phyloP scores from a whole-genome alignment of 2,329 filamentous ascomycete genomes.

The Claviceps sp. region DNA sequence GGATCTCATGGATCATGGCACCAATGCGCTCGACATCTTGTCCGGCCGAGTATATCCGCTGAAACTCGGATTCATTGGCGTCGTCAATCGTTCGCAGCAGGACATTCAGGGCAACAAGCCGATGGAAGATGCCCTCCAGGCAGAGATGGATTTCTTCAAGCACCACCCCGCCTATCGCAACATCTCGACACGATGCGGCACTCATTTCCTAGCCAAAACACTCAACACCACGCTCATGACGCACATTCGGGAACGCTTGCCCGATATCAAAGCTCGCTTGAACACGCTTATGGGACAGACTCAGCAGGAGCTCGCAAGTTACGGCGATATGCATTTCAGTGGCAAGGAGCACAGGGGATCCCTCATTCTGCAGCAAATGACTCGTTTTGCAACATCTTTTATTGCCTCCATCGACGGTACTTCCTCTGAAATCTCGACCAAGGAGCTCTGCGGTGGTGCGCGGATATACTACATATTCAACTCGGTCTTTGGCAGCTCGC shows the following conservation, averaged over 20 bases:
- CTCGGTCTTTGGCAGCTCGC: constrained; percentile 90
- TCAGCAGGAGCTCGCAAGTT: constrained; percentile 94
- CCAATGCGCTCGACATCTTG: constrained; percentile 94
- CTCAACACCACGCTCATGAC: constrained; percentile 91
- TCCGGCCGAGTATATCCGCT: constrained; percentile 91
- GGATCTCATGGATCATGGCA: constrained; percentile 97
- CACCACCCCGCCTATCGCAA: constrained; percentile 96
- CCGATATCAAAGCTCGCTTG: constrained; percentile 93
- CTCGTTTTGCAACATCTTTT: constrained; percentile 91
- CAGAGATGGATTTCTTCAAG: constrained; percentile 89
- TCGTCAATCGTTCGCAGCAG: constrained; percentile 95
- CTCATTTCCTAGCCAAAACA: constrained; percentile 85
- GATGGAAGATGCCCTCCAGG: constrained; percentile 79
- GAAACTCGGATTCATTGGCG: constrained; percentile 94
- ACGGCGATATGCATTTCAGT: constrained; percentile 94
- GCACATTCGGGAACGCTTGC: constrained; percentile 88
- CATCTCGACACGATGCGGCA: constrained; percentile 86
- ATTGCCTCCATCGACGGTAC: constrained; percentile 98
- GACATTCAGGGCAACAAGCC: constrained; percentile 94
- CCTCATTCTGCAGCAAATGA: constrained; percentile 93
- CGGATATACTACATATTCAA: constrained; percentile 99
- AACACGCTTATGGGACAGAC: constrained; percentile 99
- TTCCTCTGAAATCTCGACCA: constrained; percentile 95
- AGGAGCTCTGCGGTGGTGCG: constrained; percentile 88
- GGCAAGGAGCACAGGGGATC: constrained; percentile 94